Base-by-base conservation (phyloP, 2,329 filamentous ascomycete species). In the Talaromyces atroroseus region DNA sequence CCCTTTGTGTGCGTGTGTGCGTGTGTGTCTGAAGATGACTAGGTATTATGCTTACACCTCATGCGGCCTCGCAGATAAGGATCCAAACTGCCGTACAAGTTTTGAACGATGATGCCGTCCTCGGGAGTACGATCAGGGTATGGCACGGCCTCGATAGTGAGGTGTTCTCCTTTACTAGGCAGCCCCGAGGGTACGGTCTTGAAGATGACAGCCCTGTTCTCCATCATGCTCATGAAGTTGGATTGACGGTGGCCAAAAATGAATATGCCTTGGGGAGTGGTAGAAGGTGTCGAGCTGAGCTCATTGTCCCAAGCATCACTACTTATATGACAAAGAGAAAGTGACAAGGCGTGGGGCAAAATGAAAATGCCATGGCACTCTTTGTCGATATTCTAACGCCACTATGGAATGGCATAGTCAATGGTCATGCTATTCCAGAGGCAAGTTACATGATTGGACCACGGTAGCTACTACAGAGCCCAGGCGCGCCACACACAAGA, bases 41-140 rank as follows among this genome's bases (percentile, higher is more conserved):
- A 29, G 32, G 21, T 20, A 3, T 24, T 46, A 44, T 20, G 34
- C 56, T 16, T 58, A 49, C 78, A 73, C 49, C 89, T 85, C 88
- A 95, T 92, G 63, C 83, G 82, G 59, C 87, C 88, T 57, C 91
- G 87, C 78, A 89, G 84, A 77, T 95, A 95, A 1, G 90, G 90
- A 72, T 95, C 90, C 74, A 87, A 87, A 42, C 88, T 92, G 61
- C 85, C 79, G 71, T 88, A 90, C 66, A 87, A 81, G 64, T 87
- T 82, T 75, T 90, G 82, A 61, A 87, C 74, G 32, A 83, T 82
- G 49, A 95, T 71, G 42, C 90, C 86, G 61, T 88, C 87, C 46
- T 81, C 70, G 23, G 84, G 80, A 26, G 84, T 80, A 11, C 40
- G 40, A 5, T 58, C 56, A n/a, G 56, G 56, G 18, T 58, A 58